These are phyloP conservation scores for Verticillium albo-atrum DNA, from an alignment of 2,329 filamentous ascomycete species.

Conservation along the genomic window DNA sequence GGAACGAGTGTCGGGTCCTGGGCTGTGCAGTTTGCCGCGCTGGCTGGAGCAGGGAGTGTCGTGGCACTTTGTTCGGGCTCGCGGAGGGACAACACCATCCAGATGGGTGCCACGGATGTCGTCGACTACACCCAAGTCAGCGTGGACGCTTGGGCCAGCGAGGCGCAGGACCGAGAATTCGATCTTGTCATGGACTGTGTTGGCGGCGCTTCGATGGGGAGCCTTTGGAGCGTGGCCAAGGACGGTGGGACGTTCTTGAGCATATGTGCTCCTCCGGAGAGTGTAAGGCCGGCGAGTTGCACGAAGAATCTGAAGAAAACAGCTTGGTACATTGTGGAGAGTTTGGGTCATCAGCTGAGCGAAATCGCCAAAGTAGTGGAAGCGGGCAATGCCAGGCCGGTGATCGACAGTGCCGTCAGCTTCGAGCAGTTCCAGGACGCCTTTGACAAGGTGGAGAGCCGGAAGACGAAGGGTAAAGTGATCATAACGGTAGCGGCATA, in stretches of 20 bases:
- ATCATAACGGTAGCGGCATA: slow-evolving; percentile 30
- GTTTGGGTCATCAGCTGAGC: slow-evolving; percentile 26
- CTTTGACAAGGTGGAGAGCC: slow-evolving; percentile 28
- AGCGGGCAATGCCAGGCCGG: slow-evolving; percentile 22
- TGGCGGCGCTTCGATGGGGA: slow-evolving; percentile 25
- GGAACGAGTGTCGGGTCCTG: slow-evolving; percentile 34
- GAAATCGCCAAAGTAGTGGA: slow-evolving; percentile 29
- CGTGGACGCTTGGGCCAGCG: slow-evolving; percentile 42
- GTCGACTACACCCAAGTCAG: slow-evolving; percentile 60
- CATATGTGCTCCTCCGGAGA: slow-evolving; percentile 23
- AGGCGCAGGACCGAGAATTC: slow-evolving; percentile 16
- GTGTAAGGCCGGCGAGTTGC: slow-evolving; percentile 20
- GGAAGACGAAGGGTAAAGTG: slow-evolving; percentile 32
- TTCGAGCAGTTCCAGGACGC: slow-evolving; percentile 32
- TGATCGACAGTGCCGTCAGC: slow-evolving; percentile 32
- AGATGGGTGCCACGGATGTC: slow-evolving; percentile 57
- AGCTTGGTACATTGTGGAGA: slow-evolving; percentile 32
- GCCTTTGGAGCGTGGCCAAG: slow-evolving; percentile 29
- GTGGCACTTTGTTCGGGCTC: slow-evolving; percentile 25
- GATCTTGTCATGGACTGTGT: slow-evolving; percentile 32
- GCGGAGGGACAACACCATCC: slow-evolving; percentile 22
- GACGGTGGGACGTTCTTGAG: slow-evolving; percentile 27
- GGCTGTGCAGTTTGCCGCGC: slow-evolving; percentile 31
- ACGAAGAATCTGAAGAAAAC: slow-evolving; percentile 22
- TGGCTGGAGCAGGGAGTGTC: slow-evolving; percentile 27